Conservation (phyloP, 169 alveolate species). For the Theileria equi region DNA sequence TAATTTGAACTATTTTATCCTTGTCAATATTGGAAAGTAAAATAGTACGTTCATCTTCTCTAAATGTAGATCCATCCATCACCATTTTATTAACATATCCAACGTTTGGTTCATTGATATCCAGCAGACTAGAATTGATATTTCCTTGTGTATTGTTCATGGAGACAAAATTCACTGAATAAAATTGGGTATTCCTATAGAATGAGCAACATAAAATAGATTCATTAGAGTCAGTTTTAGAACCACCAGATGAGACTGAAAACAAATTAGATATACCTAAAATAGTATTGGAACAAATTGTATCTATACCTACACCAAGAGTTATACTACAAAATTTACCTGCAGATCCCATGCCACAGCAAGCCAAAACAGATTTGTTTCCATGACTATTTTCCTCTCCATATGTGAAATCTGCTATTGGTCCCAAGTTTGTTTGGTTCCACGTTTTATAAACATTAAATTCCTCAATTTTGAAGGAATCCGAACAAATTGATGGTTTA, state of each 20-base stretch:
- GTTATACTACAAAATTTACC: conserved; percentile 49
- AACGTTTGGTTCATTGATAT: neutral
- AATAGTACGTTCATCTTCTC: conserved; percentile 12
- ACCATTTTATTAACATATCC: conserved; percentile 4
- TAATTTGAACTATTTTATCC: conserved; percentile 29
- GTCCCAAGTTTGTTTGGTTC: conserved; percentile 60
- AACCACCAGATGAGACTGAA: neutral
- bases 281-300: conserved; percentile 5
- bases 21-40: neutral
- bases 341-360: conserved; percentile 56
- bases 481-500: neutral
- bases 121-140: neutral
- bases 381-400: conserved; percentile 24
- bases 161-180: conserved; percentile 6
- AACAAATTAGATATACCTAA: conserved; percentile 27
- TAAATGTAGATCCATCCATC: neutral
- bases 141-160: neutral
- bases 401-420: conserved; percentile 53
- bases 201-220: conserved; percentile 30
- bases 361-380: conserved; percentile 35
- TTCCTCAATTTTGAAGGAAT: neutral
- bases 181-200: conserved; percentile 39
- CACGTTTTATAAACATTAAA: conserved; percentile 13
- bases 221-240: neutral
- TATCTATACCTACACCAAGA: conserved; percentile 32